These are phyloP conservation scores for Rhynchospora pubera DNA, from an alignment of 176 grass and related monocot genomes.

Conservation along the genomic window DNA sequence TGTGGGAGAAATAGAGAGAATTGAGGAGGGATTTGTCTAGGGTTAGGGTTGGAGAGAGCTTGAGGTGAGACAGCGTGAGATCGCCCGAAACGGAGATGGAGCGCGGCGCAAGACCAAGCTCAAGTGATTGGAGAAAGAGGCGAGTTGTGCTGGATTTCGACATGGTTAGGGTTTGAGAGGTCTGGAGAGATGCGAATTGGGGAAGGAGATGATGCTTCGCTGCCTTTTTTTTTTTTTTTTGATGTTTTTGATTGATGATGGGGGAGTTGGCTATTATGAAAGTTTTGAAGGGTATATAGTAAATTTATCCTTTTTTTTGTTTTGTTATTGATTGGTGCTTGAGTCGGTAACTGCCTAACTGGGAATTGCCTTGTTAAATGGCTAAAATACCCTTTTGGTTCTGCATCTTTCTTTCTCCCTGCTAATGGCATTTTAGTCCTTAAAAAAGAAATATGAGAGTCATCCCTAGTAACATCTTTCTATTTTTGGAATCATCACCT, in stretches of 20 bases:
- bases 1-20: constrained; percentile 63
- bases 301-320: neutral
- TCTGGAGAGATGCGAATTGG: neutral
- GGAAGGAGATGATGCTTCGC: neutral
- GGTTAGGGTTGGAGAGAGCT: constrained; percentile 26
- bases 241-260: too few species aligned
- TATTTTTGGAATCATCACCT: too few species aligned
- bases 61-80: constrained; percentile 44
- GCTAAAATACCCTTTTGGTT: too few species aligned
- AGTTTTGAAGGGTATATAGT: too few species aligned
- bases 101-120: constrained; percentile 39
- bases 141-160: neutral
- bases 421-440: too few species aligned
- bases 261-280: too few species aligned
- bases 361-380: too few species aligned
- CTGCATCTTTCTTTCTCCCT: too few species aligned
- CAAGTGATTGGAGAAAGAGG: constrained; percentile 26
- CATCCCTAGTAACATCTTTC: too few species aligned
- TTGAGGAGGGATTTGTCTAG: constrained; percentile 17
- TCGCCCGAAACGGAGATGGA: constrained; percentile 16
- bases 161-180: constrained; percentile 34
- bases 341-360: neutral
- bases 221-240: neutral
- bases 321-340: neutral
- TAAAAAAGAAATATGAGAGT: too few species aligned